Percentiles rank a stretch among this genome's conserved stretches.
These are phyloP conservation scores for Polychaeton citri DNA, from an alignment of 2,329 filamentous ascomycete genomes.

Conservation along the genomic window DNA sequence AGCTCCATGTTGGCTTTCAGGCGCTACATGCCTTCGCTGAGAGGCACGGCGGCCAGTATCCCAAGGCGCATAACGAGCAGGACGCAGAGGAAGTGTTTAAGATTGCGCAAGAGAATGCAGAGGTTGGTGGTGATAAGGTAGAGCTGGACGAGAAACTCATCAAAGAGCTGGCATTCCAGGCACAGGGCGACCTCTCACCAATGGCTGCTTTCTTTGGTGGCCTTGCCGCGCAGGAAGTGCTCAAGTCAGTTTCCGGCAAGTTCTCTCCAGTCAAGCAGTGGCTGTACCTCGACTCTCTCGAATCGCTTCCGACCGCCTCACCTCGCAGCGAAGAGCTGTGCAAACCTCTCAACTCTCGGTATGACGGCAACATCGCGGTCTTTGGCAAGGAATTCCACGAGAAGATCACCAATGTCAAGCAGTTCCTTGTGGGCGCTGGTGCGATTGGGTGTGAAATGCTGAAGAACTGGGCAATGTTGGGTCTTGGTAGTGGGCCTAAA, in stretches of 20 bases:
- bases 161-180: conserved; percentile 88
- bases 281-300: conserved; percentile 96
- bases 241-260: conserved; percentile 95
- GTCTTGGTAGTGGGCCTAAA: conserved; percentile 72
- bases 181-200: conserved; percentile 75
- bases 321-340: conserved; percentile 75
- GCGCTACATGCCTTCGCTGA: conserved; percentile 78
- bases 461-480: conserved; percentile 99
- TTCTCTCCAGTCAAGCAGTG: conserved; percentile 93
- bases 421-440: conserved; percentile 91
- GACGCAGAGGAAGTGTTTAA: conserved; percentile 70
- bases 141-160: conserved; percentile 89
- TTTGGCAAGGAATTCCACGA: conserved; percentile 90
- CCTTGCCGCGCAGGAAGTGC: conserved; percentile 80
- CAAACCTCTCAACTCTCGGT: conserved; percentile 70
- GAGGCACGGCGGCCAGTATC: conserved; percentile 55
- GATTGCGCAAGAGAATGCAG: conserved; percentile 60
- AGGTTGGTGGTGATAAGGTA: conserved; percentile 52
- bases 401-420: conserved; percentile 76
- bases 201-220: conserved; percentile 95
- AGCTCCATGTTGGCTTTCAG: conserved; percentile 86
- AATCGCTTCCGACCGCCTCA: conserved; percentile 68
- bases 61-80: conserved; percentile 68
- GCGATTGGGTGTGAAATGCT: conserved; percentile 98
- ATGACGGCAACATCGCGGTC: conserved; percentile 94